phyloP scores from a whole-genome alignment of 2,329 filamentous ascomycete species.

The Knufia fluminis region DNA sequence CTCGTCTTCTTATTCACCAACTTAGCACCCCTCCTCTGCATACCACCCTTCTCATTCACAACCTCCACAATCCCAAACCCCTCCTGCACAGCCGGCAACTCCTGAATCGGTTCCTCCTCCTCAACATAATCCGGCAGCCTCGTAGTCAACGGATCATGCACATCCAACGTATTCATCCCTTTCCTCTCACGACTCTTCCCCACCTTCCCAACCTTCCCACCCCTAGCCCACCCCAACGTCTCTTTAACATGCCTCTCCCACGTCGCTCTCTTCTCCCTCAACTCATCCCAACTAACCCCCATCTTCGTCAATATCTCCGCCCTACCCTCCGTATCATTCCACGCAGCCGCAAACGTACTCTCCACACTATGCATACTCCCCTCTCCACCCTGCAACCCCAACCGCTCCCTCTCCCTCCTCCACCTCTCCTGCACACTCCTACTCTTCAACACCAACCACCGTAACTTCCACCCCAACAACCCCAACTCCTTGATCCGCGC shows the following conservation, averaged over 20 bases:
- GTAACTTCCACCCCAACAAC: constrained; percentile 77
- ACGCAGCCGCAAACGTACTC: constrained; percentile 32
- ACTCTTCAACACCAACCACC: constrained; percentile 85
- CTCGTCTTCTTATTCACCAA: neutral
- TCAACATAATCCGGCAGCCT: constrained; percentile 3
- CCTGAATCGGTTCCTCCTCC: neutral
- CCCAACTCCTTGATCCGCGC: constrained; percentile 76
- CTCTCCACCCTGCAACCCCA: constrained; percentile 53
- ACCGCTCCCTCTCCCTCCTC: constrained; percentile 50
- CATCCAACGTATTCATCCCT: neutral
- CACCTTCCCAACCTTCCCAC: constrained; percentile 9
- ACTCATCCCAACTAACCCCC: constrained; percentile 22
- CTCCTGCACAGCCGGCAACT: constrained; percentile 9
- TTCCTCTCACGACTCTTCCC: neutral
- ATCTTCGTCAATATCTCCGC: constrained; percentile 31
- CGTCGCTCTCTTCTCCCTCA: constrained; percentile 21
- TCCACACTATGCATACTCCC: constrained; percentile 15
- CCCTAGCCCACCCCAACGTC: constrained; percentile 3
- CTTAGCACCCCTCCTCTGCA: neutral
- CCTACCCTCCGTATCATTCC: constrained; percentile 37
- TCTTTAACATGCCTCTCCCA: constrained; percentile 23
- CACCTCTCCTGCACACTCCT: constrained; percentile 57
- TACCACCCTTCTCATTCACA: neutral
- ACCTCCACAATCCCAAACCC: neutral
- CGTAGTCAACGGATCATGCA: neutral